Evolutionary conservation across 768 basidiomycete species (phyloP), one percentile per base, ranked within the genome.

Genomic region (Amanita inopinata): DNA sequence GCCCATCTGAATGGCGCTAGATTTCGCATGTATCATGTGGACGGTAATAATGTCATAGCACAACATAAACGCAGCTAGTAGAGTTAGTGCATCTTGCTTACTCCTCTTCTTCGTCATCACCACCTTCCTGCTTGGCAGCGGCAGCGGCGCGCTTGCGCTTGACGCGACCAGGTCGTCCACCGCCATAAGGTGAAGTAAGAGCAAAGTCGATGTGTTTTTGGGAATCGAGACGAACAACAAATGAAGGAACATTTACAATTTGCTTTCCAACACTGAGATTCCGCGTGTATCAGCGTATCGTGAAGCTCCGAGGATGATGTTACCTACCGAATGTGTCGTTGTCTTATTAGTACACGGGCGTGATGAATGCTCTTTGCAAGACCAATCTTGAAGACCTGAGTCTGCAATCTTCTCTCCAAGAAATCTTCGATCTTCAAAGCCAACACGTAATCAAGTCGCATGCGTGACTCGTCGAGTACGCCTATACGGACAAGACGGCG

Each of bases 131-230:
- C 73, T 86, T 88, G 50, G 83, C 89, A 49, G 90, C 93, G 33
- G 88, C 88, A 50, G 81, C 81, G 47, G 86, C 89, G 59, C 93
- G 89, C 85, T 96, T 98, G 65, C 94, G 83, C 88, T 98, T 97
- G 61, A 93, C 91, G 53, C 94, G 94, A 55, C 93, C 93, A 49
- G 88, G 71, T 48, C 86, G 82, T 53, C 86, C 93, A 57, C 94
- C 94, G 61, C 93, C 94, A 58, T 89, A 94, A 44, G 94, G 93
- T 49, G 92, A 96, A 46, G 85, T 93, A 54, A 93, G 81, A 33
- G 94, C 85, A 61, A 97, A 99, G 78, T 99, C 96, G 63, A 99
- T 94, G 78, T 99, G 96, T 61, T 98, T 98, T 77, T 97, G 93
- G 48, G 91, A 94, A 74, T 97, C 96, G 54, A 98, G 85, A 67